Evolutionary conservation across 2,329 filamentous ascomycete species (phyloP).

Genomic region (Fusarium sp.): DNA sequence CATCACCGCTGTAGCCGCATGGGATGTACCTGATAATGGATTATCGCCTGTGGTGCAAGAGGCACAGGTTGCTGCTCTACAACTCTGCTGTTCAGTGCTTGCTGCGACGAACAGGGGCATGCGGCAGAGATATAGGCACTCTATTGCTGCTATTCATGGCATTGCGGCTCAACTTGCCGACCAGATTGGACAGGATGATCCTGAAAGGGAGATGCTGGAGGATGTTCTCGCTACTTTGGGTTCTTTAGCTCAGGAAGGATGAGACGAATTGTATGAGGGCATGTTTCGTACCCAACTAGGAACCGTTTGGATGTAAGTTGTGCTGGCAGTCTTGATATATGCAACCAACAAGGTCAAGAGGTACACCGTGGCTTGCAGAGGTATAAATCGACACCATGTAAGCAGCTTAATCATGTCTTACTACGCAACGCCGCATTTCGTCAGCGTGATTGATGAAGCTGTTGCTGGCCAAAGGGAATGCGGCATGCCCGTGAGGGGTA

Average conservation of each 20-base stretch:
- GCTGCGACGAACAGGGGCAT: slow-evolving; percentile 58
- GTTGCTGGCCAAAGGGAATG: slow-evolving; percentile 7
- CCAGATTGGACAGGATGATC: slow-evolving; percentile 47
- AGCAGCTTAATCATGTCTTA: slow-evolving; percentile 37
- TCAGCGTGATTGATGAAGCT: slow-evolving; percentile 37
- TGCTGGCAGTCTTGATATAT: background rate
- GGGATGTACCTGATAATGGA: slow-evolving; percentile 53
- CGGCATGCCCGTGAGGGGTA: slow-evolving; percentile 41
- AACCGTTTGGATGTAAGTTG: background rate
- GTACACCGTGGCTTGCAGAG: background rate
- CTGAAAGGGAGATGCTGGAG: slow-evolving; percentile 56
- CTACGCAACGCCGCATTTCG: slow-evolving; percentile 23
- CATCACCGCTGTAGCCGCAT: slow-evolving; percentile 63
- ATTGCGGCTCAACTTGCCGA: slow-evolving; percentile 57
- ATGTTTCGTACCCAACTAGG: background rate
- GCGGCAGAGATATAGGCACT: slow-evolving; percentile 62
- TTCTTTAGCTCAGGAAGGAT: slow-evolving; percentile 29
- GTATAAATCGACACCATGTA: slow-evolving; percentile 8
- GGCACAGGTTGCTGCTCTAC: slow-evolving; percentile 64
- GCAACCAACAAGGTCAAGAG: background rate
- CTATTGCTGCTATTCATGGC: slow-evolving; percentile 61
- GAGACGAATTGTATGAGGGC: background rate
- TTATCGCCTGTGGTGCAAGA: slow-evolving; percentile 53
- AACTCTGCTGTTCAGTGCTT: slow-evolving; percentile 66
- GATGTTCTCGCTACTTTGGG: slow-evolving; percentile 55